Conservation (phyloP, 2,329 filamentous ascomycete species). For the Neopestalotiopsis rosae region DNA sequence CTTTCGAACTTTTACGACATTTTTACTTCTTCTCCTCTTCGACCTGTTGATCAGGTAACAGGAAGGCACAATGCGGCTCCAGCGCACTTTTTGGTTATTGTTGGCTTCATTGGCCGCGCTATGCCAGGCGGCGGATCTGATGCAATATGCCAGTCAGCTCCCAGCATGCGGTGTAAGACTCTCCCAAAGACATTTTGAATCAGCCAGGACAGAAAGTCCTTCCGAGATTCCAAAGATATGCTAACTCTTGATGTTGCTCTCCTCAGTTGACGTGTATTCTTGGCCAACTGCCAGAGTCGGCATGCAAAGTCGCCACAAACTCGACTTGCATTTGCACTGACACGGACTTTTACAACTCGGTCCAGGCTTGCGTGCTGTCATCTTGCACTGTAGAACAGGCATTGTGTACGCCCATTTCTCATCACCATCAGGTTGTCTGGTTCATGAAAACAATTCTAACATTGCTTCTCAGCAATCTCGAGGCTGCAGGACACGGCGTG, state of each 20-base stretch:
- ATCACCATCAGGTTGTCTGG: neutral
- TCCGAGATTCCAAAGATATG: neutral
- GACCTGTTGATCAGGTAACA: neutral
- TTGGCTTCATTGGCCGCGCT: constrained; percentile 1
- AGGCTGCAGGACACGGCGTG: constrained; percentile 40
- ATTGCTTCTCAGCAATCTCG: constrained; percentile 32
- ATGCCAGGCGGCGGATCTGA: constrained; percentile 17
- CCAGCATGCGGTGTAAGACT: constrained; percentile 28
- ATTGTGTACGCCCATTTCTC: constrained; percentile 27
- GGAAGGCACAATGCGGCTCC: constrained; percentile 11
- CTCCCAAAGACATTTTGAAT: neutral
- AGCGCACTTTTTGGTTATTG: neutral
- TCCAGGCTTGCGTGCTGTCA: constrained; percentile 30
- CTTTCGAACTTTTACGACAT: neutral
- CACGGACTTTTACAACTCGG: constrained; percentile 22
- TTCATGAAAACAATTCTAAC: neutral
- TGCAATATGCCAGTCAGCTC: constrained; percentile 24
- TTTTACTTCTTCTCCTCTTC: neutral
- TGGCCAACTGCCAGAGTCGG: constrained; percentile 28
- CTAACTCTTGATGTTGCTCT: neutral
- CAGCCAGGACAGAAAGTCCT: too few species aligned
- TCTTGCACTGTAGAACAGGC: constrained; percentile 33
- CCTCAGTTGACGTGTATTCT: constrained; percentile 30
- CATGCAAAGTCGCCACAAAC: constrained; percentile 29
- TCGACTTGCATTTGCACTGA: constrained; percentile 37